phyloP scores from a whole-genome alignment of 2,329 filamentous ascomycete species.

The Ophiostoma populinum region DNA sequence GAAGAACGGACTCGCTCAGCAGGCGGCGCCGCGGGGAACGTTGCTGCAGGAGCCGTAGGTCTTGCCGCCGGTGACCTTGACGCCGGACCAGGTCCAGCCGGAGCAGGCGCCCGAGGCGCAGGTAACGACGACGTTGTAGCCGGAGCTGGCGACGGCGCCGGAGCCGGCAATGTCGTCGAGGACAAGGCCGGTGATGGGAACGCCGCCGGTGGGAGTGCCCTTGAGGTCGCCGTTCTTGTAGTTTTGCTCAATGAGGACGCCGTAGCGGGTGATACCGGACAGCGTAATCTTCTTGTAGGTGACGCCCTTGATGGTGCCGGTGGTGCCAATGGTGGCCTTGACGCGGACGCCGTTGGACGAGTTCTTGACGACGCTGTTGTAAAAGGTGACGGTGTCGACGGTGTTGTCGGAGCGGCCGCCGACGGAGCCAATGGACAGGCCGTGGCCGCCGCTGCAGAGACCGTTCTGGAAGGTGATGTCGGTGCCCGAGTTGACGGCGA shows the following conservation, averaged over 20 bases:
- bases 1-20: no score
- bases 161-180: slow-evolving; percentile 27
- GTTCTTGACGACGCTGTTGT: slow-evolving; percentile 6
- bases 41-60: slow-evolving; percentile 8
- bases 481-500: slow-evolving; percentile 28
- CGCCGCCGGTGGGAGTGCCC: slow-evolving; percentile 16
- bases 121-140: slow-evolving; percentile 20
- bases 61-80: slow-evolving; percentile 21
- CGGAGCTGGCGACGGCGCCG: slow-evolving; percentile 15
- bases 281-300: slow-evolving; percentile 36
- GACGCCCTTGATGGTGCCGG: slow-evolving; percentile 32
- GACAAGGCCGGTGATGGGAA: slow-evolving; percentile 27
- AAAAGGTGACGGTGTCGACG: slow-evolving; percentile 34
- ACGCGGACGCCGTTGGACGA: slow-evolving; percentile 26
- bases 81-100: slow-evolving; percentile 20
- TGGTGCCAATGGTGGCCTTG: slow-evolving; percentile 35
- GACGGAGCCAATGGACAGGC: slow-evolving; percentile 32
- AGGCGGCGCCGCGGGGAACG: slow-evolving; percentile 6
- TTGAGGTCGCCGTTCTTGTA: slow-evolving; percentile 29
- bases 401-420: slow-evolving; percentile 30
- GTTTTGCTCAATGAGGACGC: slow-evolving; percentile 41
- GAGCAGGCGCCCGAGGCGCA: slow-evolving; percentile 21
- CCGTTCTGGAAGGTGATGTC: slow-evolving; percentile 23
- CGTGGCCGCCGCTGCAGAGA: slow-evolving; percentile 34
- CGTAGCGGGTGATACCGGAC: slow-evolving; percentile 31